A percentile compares a stretch with the other conserved stretches of the same genome.
phyloP scores from a whole-genome alignment of 495 filamentous ascomycete genomes.

The Talaromyces ruber region DNA sequence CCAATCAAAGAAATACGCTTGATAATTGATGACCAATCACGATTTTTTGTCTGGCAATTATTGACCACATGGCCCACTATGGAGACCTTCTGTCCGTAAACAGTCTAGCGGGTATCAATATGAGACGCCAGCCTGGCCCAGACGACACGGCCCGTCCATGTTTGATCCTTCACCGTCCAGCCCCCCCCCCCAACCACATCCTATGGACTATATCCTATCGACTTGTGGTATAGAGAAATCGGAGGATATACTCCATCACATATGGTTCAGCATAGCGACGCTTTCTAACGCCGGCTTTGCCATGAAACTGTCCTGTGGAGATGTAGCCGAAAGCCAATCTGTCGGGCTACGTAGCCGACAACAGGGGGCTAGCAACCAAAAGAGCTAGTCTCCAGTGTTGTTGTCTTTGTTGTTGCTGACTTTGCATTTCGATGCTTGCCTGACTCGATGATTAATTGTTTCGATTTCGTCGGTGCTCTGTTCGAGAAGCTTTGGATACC shows the following conservation, averaged over 20 bases:
- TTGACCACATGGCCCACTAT: not conserved
- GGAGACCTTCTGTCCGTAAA: not conserved
- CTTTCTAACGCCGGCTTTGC: not conserved
- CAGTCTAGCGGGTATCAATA: not conserved
- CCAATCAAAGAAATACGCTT: no score
- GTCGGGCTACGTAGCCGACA: no score
- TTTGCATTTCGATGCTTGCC: not conserved
- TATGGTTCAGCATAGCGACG: not conserved
- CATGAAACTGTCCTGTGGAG: not conserved
- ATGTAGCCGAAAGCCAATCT: not conserved
- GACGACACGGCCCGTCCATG: not conserved
- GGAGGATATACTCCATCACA: not conserved
- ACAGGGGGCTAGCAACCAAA: not conserved
- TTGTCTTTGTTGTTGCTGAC: not conserved
- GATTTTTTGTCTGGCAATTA: not conserved
- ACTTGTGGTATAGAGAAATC: no score
- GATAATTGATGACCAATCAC: not conserved
- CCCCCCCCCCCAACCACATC: no score
- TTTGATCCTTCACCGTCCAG: not conserved
- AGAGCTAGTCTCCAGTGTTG: not conserved
- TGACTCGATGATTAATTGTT: not conserved
- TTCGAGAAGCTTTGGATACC: no score
- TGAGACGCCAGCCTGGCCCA: not conserved
- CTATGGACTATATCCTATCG: no score
- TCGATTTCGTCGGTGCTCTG: not conserved